Evolutionary conservation across 2,329 filamentous ascomycete genomes (phyloP).

Genomic region (Venturia nashicola): DNA sequence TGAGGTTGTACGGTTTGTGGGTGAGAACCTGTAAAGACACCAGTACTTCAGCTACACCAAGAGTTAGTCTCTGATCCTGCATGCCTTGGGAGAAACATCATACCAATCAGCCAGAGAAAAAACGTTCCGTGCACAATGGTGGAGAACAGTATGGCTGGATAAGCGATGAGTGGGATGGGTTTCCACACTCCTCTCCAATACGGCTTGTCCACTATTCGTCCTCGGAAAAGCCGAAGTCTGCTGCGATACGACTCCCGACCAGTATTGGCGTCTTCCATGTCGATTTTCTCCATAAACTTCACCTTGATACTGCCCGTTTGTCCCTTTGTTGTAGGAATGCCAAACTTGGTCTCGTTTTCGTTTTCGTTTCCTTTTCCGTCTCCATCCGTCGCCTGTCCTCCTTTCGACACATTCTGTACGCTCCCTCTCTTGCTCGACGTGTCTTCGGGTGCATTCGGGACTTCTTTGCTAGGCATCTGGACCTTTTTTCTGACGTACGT

Average conservation of each 20-base stretch:
- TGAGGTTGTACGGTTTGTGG: constrained; percentile 63
- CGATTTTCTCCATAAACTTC: neutral
- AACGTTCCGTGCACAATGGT: constrained; percentile 12
- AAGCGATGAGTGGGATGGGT: neutral
- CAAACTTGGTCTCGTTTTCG: neutral
- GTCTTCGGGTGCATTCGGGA: constrained; percentile 14
- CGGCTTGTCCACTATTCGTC: constrained; percentile 18
- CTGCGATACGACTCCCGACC: constrained; percentile 13
- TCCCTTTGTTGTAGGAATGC: neutral
- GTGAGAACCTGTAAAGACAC: constrained; percentile 69
- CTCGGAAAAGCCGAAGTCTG: constrained; percentile 19
- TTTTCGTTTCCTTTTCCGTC: neutral
- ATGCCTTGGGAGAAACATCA: constrained; percentile 18
- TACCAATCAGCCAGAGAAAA: constrained; percentile 28
- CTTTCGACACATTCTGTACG: constrained; percentile 14
- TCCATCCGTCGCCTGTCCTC: constrained; percentile 13
- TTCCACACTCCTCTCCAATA: constrained; percentile 25
- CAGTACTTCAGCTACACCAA: neutral
- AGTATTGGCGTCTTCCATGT: neutral
- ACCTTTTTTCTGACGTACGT: constrained; percentile 13
- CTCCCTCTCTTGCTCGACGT: constrained; percentile 16
- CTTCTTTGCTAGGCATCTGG: neutral
- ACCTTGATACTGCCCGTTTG: neutral
- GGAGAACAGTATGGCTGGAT: constrained; percentile 1
- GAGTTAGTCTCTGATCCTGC: constrained; percentile 6